Base-by-base conservation (phyloP, 1,139 yeast species). In the Yamadazyma aaseri region DNA sequence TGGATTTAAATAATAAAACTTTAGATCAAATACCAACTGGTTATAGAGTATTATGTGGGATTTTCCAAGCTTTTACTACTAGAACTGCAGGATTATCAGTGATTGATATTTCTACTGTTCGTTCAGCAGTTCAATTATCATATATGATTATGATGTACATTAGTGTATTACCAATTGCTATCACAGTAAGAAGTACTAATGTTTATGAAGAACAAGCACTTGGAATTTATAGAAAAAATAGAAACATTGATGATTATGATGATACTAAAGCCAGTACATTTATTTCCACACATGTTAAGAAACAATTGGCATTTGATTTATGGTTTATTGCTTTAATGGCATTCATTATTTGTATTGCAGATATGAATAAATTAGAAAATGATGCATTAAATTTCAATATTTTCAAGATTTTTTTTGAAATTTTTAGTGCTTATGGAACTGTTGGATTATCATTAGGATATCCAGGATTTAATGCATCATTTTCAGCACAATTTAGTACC, bases 111-210 rank as follows among this genome's bases (percentile, higher is more conserved):
- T 65, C 86, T 4, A 56, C 59, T 29, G 65, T 92, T 34, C 95
- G 89, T 51, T 92, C 96, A 0, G 95, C 96, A 0, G 86, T 92
- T 30, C 96, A 87, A 56, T 95, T 92, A 26, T 81, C 95, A 50
- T 94, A 94, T 56, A 74, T 89, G 81, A 73, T 92, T 43, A 90
- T 92, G 97, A 92, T 92, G 98, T 92, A 94, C 63, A 87, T 94
- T 20, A 90, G 97, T 5, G 97, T 92, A 32, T 70, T 90, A 52
- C 99, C 99, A 1, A 67, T 92, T 51, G 98, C 98, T 26, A 92
- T 92, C 49, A 86, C 97, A 29, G 89, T 92, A 46, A 81, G 99
- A 62, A 76, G 97, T 55, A 92, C 98, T 14, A 92, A 92, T 56
- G 99, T 92, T 32, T 92, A 92, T 60, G 99, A 92, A 55, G 98